Conservation (phyloP, 225 moss, liverwort and hornwort species). For the Ulota crispa region DNA sequence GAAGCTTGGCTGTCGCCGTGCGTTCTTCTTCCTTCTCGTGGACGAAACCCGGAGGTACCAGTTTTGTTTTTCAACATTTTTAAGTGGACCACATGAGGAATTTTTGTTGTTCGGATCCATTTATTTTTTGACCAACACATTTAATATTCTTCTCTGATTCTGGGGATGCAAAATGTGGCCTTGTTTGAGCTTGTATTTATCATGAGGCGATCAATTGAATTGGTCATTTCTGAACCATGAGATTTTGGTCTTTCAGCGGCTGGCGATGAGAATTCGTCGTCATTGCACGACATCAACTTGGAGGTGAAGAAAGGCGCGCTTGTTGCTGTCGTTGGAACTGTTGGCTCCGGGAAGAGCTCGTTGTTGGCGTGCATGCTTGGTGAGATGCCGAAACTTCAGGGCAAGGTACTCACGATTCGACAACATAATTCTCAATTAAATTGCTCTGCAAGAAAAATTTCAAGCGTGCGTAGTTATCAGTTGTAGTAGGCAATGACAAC, state of each 20-base stretch:
- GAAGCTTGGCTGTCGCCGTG: constrained; percentile 42
- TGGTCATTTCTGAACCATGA: not conserved
- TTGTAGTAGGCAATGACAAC: not conserved
- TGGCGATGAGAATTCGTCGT: constrained; percentile 1
- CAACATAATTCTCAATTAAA: not conserved
- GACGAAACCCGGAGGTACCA: constrained; percentile 33
- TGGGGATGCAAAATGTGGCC: not conserved
- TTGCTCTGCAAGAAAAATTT: not conserved
- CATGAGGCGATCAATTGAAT: not conserved
- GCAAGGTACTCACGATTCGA: constrained; percentile 45
- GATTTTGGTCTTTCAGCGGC: not conserved
- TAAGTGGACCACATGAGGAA: not conserved
- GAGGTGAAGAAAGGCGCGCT: constrained; percentile 57
- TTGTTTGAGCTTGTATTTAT: not conserved
- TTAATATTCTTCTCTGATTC: not conserved
- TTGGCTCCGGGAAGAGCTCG: constrained; percentile 92
- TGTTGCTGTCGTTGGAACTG: constrained; percentile 77
- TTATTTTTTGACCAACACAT: too few relatives aligned
- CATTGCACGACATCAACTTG: constrained; percentile 43
- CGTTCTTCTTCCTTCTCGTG: constrained; percentile 64
- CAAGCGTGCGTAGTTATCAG: not conserved
- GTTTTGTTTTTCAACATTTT: not conserved
- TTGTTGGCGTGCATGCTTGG: constrained; percentile 78
- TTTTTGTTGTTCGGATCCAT: not conserved
- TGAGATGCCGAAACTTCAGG: constrained; percentile 71